Percentiles rank a stretch among this genome's conserved stretches.
Conservation (phyloP, 1,284 basidiomycete genomes). For the Marasmius tenuissimus region DNA sequence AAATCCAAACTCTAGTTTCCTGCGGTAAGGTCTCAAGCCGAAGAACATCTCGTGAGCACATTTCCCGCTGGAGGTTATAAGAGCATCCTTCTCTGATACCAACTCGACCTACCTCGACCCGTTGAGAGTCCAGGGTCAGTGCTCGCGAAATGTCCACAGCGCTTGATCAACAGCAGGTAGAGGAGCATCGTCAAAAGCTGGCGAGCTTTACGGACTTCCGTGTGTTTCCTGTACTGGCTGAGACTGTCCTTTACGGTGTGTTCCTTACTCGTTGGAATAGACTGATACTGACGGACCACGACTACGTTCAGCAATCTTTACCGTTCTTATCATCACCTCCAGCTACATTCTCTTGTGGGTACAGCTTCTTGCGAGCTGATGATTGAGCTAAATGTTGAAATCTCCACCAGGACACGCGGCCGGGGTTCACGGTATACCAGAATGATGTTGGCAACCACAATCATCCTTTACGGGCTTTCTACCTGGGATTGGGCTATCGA, state of each 20-base stretch:
- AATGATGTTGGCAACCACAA: slow-evolving; percentile 9
- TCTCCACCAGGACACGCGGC: slow-evolving; percentile 4
- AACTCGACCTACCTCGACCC: no score
- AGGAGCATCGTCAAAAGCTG: slow-evolving; percentile 4
- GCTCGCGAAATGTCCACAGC: background rate
- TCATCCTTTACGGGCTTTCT: slow-evolving; percentile 10
- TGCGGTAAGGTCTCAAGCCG: no score
- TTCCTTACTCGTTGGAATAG: background rate
- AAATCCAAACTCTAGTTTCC: no score
- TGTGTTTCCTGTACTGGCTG: slow-evolving; percentile 9
- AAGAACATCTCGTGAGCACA: no score
- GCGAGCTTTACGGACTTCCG: slow-evolving; percentile 4
- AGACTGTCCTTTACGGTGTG: slow-evolving; percentile 11
- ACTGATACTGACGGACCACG: background rate
- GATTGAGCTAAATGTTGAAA: background rate
- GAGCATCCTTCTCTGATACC: no score
- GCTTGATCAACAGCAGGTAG: background rate
- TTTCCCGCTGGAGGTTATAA: no score
- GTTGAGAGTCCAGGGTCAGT: no score
- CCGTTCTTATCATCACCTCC: slow-evolving; percentile 4
- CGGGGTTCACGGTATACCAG: slow-evolving; percentile 7
- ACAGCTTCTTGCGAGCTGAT: no score
- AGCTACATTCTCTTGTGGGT: slow-evolving; percentile 9
- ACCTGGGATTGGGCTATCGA: slow-evolving; percentile 15
- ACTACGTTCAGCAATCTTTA: slow-evolving; percentile 9